Evolutionary conservation across 208 protist genomes (phyloP), one percentile per base, ranked within the genome.

Genomic region (Sergeia podlipaevii): DNA sequence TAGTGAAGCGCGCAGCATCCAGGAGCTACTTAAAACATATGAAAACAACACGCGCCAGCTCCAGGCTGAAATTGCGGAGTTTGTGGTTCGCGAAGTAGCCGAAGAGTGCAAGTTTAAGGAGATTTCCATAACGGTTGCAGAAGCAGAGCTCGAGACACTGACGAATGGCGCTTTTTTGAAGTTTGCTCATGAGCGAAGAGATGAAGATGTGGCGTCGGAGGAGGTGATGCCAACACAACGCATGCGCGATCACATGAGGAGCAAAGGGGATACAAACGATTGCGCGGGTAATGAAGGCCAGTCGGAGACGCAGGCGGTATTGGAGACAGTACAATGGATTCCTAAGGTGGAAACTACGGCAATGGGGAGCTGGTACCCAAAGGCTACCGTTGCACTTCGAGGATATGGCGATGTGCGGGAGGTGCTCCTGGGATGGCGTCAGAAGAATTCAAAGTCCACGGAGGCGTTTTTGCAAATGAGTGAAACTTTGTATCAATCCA

Each of bases 341-440:
- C n/a, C n/a, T n/a, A n/a, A n/a, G n/a, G n/a, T n/a, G n/a, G n/a
- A n/a, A n/a, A n/a, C n/a, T n/a, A n/a, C 27, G 0, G 23, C 3
- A 3, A 5, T 39, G 6, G 29, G 44, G 10, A 32, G 34, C 21
- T 61, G 41, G 41, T 33, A 29, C 7, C 55, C 55, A 17, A 36
- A 61, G 21, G n/a, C 17, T 4, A 32, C 33, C 7, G 44, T 51
- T 15, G 43, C 28, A 15, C 36, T 61, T 8, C 23, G 21, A 11
- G 21, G 17, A 5, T 61, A 61, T 27, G 55, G 55, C 11, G 55
- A 61, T 24, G 39, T 61, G 13, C 44, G 45, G 15, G 55, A 77
- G 55, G 70, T 77, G 11, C 42, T 77, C 5, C 50, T 77, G 15
- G 70, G 63, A 23, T 77, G 70, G 70, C 70, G 70, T 2, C 45